phyloP scores from a whole-genome alignment of 306 rosid genomes.

The Rosa rugosa region DNA sequence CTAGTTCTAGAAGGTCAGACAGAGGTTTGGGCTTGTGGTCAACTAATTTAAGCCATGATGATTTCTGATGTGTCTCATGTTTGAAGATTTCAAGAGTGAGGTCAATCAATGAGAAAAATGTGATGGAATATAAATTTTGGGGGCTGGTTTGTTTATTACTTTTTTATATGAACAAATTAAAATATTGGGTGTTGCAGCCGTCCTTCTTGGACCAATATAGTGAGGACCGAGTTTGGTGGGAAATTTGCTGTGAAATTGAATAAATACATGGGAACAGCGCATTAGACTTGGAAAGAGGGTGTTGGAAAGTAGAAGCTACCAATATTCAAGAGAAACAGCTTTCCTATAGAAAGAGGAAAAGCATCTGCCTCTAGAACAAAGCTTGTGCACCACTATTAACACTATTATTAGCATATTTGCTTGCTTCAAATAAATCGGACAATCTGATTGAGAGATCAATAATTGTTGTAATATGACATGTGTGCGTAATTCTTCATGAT shows the following conservation, averaged over 20 bases:
- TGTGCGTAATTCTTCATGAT: no score
- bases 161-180: neutral
- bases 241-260: neutral
- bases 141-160: no score
- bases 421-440: no score
- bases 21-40: neutral
- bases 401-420: neutral
- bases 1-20: neutral
- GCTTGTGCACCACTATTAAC: neutral
- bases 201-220: slow-evolving; percentile 9
- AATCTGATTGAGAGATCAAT: no score
- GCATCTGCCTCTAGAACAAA: neutral
- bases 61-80: neutral
- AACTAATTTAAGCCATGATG: neutral
- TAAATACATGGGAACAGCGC: neutral
- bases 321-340: neutral
- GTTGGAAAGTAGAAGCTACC: neutral
- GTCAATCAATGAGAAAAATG: slow-evolving; percentile 6
- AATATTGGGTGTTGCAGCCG: neutral
- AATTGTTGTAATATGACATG: no score
- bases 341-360: neutral
- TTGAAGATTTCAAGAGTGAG: neutral
- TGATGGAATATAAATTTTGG: neutral
- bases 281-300: neutral
- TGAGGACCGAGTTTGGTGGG: neutral